A percentile compares a stretch with the other conserved stretches of the same genome.
Evolutionary conservation across 108 stramenopile genomes (phyloP).

Genomic region (Cyclotella sp.): DNA sequence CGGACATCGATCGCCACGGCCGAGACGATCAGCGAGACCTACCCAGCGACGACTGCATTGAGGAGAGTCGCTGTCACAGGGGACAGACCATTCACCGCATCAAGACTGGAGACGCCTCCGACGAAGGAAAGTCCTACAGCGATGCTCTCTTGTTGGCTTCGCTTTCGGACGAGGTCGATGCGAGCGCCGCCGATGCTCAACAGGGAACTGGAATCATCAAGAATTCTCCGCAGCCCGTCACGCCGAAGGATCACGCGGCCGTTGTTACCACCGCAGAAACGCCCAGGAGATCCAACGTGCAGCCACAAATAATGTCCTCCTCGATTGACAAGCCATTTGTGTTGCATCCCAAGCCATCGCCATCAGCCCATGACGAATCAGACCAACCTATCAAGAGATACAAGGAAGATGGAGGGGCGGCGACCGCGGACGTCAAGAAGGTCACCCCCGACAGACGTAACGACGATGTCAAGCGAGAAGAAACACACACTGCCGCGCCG

Average conservation of each 20-base stretch:
- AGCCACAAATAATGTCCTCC: not conserved
- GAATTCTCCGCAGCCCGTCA: conserved; percentile 1
- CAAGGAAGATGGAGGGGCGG: not conserved
- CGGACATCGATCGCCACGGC: no score
- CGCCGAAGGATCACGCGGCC: not conserved
- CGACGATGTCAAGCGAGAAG: not conserved
- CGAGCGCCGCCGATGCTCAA: not conserved
- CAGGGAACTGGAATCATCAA: not conserved
- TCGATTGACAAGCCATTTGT: conserved; percentile 21
- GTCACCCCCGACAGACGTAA: not conserved
- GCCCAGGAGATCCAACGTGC: not conserved
- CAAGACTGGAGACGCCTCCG: no score
- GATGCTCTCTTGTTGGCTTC: conserved; percentile 49
- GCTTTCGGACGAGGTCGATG: conserved; percentile 28
- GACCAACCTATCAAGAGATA: not conserved
- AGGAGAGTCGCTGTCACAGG: not conserved
- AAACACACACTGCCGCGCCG: not conserved
- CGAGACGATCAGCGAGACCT: not conserved
- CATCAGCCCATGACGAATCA: not conserved
- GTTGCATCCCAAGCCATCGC: conserved; percentile 38
- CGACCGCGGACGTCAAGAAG: not conserved
- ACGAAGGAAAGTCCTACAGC: conserved; percentile 22
- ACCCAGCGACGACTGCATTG: not conserved
- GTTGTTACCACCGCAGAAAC: not conserved
- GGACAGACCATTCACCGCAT: not conserved